phyloP scores from a whole-genome alignment of 495 filamentous ascomycete genomes.

The Neurospora sp. region DNA sequence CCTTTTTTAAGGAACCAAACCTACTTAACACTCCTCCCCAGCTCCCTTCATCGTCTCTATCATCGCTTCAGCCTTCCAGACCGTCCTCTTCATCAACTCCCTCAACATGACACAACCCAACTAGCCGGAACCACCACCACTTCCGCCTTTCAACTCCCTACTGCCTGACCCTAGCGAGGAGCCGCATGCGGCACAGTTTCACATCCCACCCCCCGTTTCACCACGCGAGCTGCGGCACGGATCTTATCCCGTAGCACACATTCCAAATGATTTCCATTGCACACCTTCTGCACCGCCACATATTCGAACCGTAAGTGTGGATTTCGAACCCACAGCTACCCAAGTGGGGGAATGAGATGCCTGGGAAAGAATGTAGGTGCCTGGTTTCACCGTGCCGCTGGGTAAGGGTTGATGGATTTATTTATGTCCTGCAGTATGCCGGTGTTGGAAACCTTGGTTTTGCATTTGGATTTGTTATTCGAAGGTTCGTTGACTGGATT shows the following conservation, averaged over 20 bases:
- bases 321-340: not conserved
- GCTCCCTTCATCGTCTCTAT: not conserved
- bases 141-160: not conserved
- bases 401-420: not conserved
- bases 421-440: not conserved
- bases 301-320: not conserved
- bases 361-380: not conserved
- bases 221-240: not conserved
- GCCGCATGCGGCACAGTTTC: not conserved
- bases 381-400: not conserved
- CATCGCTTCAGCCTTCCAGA: not conserved
- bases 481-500: too few relatives aligned
- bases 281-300: not conserved
- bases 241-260: not conserved
- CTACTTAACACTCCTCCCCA: too few relatives aligned
- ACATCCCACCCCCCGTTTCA: not conserved
- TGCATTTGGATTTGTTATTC: not conserved
- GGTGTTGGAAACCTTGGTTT: not conserved
- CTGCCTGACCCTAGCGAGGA: not conserved
- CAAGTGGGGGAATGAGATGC: not conserved
- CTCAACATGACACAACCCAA: not conserved
- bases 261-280: not conserved
- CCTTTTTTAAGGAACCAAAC: too few relatives aligned
- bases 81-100: not conserved
- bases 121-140: not conserved